Base-by-base conservation (phyloP, 176 grass and related monocot genomes). In the Eleusine coracana region DNA sequence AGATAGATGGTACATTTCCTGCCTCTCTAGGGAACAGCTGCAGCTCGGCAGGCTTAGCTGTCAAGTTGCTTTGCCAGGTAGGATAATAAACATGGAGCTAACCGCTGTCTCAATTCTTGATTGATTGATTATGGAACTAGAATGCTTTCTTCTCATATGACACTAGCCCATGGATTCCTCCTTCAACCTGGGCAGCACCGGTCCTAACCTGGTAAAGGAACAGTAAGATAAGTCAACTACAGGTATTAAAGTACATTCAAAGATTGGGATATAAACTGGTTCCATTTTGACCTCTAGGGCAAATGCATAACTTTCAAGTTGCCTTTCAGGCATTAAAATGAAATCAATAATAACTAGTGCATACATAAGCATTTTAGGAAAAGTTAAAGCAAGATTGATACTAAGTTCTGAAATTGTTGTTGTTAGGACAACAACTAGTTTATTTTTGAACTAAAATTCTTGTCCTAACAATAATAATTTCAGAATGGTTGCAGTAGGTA, bases 101-200 rank as follows among this genome's bases (percentile, higher is more conserved):
- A 40, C 28, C 10, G 21, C 2, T 73, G 7, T 2, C 28, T 37
- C 6, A 7, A 61, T 34, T 9, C 16, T 50, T 64, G 29, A 4
- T 51, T 74, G 25, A 68, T 34, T 23, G 4, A 6, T 46, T 50
- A 42, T 68, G 37, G 20, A 40, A 66, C 73, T 86, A 93, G 73
- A 97, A 97, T 36, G 83, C 75, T 41, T 93, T 97, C 86, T 97
- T 97, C 88, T 98, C 88, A 17, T 91, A 95, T 1, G 92, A 98
- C 59, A 98, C 85, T 15, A 98, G 90, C 38, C 96, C 96, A 73
- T 95, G 96, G 27, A 95, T 79, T 29, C 90, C 96, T 82, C 96
- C 96, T 77, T 93, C 96, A 2, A 93, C 90, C 75, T 98, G 96
- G 6, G 96, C 92, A n/a, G 92, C 92, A 0, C 96, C 92, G 1